Evolutionary conservation across 2,329 filamentous ascomycete genomes (phyloP).

Genomic region (Plenodomus lindquistii): DNA sequence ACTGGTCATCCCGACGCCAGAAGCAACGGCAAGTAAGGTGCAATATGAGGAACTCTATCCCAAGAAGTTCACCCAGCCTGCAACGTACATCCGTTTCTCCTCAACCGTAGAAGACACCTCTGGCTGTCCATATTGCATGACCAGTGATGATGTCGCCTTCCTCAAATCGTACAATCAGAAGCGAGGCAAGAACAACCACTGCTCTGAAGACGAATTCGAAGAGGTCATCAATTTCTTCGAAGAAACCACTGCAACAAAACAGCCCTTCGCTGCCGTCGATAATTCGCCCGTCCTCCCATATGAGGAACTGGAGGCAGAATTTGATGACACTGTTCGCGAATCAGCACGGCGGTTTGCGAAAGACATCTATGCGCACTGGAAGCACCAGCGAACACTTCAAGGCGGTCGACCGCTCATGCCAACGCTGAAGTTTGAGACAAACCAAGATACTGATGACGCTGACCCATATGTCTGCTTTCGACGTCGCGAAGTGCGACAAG

Average conservation of each 20-base stretch:
- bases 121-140: constrained; percentile 92
- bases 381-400: constrained; percentile 65
- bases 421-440: constrained; percentile 87
- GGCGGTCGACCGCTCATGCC: constrained; percentile 76
- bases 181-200: constrained; percentile 63
- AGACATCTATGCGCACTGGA: constrained; percentile 90
- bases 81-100: constrained; percentile 95
- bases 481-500: constrained; percentile 89
- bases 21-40: constrained; percentile 65
- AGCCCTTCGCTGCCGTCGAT: constrained; percentile 88
- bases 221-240: constrained; percentile 94
- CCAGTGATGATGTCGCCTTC: constrained; percentile 83
- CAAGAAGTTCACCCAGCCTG: constrained; percentile 76
- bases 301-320: constrained; percentile 64
- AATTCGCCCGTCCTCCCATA: constrained; percentile 74
- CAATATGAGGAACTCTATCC: constrained; percentile 91
- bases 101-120: constrained; percentile 97
- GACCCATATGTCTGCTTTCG: constrained; percentile 99
- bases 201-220: constrained; percentile 91
- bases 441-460: constrained; percentile 90
- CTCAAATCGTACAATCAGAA: constrained; percentile 83
- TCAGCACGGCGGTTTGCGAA: constrained; percentile 66
- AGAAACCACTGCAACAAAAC: constrained; percentile 77
- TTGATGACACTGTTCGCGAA: constrained; percentile 61
- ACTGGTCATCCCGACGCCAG: constrained; percentile 69